Evolutionary conservation across 345 rosid genomes (phyloP), one percentile per base, ranked within the genome.

Genomic region (Sonneratia alba): DNA sequence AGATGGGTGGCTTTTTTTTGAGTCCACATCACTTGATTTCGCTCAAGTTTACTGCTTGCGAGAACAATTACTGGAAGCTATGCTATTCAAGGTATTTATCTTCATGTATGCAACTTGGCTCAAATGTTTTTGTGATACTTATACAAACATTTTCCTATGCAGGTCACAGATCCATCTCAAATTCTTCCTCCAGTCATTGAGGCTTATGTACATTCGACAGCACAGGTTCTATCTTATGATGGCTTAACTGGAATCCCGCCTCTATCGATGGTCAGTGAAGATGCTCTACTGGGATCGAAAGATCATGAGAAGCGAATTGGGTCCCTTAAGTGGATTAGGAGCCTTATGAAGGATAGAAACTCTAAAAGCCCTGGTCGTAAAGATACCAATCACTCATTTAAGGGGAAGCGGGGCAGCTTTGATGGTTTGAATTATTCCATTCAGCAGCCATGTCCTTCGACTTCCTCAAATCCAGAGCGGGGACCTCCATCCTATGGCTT

Each of bases 11-110:
- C 92, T 92, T 55, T 83, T 80, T 79, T 88, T 89, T 75, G 76
- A 67, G 75, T 80, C 88, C 66, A 88, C 88, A 32, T 92, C 98
- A 24, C 85, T 95, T 71, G 92, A 95, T 75, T 87, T 86, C 71
- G 98, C 98, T 73, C 97, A 88, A 74, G 87, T 92, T 71, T 92
- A 91, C 85, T 92, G 94, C 79, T 78, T 92, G 84, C 88, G 91
- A 74, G 98, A 96, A 76, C 85, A 89, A 56, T 73, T 89, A 72
- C 79, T 80, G 37, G 91, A 91, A 0, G 93, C 98, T 48, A 85
- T 89, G 65, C 78, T 89, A 76, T 92, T 86, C 78, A 95, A 86
- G 79, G 97, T 88, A 21, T 72, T 56, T 48, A 37, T 48, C 40
- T 67, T 67, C 53, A 34, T 40, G 3, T 38, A 18, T 8, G 14